Evolutionary conservation across 208 protist genomes (phyloP).

Genomic region (Endotrypanum monterogeii): DNA sequence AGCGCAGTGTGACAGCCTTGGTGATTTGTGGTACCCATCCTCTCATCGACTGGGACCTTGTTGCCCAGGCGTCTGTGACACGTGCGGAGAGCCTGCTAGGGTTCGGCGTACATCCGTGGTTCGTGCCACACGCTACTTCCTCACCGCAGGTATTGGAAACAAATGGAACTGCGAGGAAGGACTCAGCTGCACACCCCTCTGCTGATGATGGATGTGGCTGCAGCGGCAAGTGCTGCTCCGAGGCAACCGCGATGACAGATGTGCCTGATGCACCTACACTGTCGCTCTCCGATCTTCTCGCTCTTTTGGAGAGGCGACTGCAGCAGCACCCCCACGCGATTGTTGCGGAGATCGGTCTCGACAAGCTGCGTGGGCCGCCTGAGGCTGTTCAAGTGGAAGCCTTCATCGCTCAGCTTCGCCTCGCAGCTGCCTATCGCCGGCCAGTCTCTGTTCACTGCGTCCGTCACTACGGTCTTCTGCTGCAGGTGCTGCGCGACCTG

Average conservation of each 20-base stretch:
- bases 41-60: conserved; percentile 58
- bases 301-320: conserved; percentile 43
- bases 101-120: conserved; percentile 86
- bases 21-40: conserved; percentile 84
- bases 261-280: neutral
- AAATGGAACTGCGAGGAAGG: neutral
- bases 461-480: conserved; percentile 64
- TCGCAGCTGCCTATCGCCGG: conserved; percentile 59
- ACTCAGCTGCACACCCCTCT: neutral
- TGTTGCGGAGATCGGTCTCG: conserved; percentile 86
- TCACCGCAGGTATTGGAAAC: neutral
- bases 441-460: conserved; percentile 87
- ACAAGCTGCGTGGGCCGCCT: conserved; percentile 71
- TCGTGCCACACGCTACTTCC: conserved; percentile 30
- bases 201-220: conserved; percentile 1
- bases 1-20: neutral
- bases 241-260: neutral
- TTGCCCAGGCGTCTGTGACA: neutral
- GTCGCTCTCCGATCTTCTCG: conserved; percentile 33
- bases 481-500: conserved; percentile 47
- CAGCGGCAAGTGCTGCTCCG: neutral
- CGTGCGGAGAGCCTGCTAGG: conserved; percentile 22
- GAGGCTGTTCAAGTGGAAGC: conserved; percentile 38
- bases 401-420: conserved; percentile 59
- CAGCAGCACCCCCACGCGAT: conserved; percentile 46